phyloP scores from a whole-genome alignment of 2,329 filamentous ascomycete species.

The Rhinocladiella similis region DNA sequence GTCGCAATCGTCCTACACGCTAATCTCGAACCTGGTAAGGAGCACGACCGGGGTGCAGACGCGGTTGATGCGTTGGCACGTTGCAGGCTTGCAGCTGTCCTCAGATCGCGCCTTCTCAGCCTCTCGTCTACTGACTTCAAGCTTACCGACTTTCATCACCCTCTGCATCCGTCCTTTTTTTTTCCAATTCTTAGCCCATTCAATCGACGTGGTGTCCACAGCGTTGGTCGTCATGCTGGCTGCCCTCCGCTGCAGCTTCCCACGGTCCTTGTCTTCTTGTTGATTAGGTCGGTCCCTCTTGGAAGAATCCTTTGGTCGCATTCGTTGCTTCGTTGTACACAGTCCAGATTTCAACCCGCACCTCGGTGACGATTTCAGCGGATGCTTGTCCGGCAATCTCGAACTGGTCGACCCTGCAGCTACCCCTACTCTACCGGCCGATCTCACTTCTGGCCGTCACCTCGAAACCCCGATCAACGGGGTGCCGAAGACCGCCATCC shows the following conservation, averaged over 20 bases:
- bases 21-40: constrained; percentile 23
- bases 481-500: too few species aligned
- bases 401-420: constrained; percentile 3
- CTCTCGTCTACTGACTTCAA: constrained; percentile 20
- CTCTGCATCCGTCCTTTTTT: constrained; percentile 1
- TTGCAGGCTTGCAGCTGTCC: constrained; percentile 13
- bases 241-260: constrained; percentile 11
- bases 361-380: constrained; percentile 6
- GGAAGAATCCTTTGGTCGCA: constrained; percentile 4
- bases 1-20: constrained; percentile 12
- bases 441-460: background rate
- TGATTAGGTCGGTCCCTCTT: constrained; percentile 8
- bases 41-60: constrained; percentile 16
- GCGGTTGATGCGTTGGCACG: constrained; percentile 30
- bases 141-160: constrained; percentile 4
- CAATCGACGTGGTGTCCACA: constrained; percentile 8
- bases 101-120: constrained; percentile 21
- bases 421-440: background rate
- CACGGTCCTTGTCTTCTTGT: constrained; percentile 6
- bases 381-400: constrained; percentile 7
- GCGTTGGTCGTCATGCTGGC: constrained; percentile 19
- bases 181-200: constrained; percentile 2
- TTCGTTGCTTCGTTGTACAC: constrained; percentile 9
- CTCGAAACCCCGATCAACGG: too few species aligned
- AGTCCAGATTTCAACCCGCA: constrained; percentile 3